phyloP scores from a whole-genome alignment of 495 filamentous ascomycete species.

The Podospora comata region DNA sequence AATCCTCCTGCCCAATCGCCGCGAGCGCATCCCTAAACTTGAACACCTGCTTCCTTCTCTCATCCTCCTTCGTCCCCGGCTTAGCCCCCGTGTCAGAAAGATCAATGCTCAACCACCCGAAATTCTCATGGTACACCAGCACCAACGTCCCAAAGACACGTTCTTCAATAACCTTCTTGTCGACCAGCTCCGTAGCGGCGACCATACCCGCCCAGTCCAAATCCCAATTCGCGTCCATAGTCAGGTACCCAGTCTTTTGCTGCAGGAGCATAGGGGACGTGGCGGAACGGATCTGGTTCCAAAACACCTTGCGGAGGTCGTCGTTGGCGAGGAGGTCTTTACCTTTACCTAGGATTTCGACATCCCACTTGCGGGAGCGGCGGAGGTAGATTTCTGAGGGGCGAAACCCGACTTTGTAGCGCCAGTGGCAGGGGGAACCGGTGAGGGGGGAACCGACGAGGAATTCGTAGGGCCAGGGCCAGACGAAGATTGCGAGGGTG shows the following conservation, averaged over 20 bases:
- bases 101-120: conserved; percentile 64
- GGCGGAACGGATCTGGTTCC: conserved; percentile 44
- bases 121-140: conserved; percentile 59
- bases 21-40: conserved; percentile 68
- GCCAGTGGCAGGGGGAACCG: conserved; percentile 63
- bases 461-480: conserved; percentile 75
- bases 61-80: conserved; percentile 52
- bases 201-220: conserved; percentile 77
- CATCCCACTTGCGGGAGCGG: conserved; percentile 59
- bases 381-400: conserved; percentile 73
- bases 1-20: conserved; percentile 70
- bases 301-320: conserved; percentile 30
- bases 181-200: conserved; percentile 60
- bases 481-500: conserved; percentile 62
- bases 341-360: conserved; percentile 38
- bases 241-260: conserved; percentile 73
- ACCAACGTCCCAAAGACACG: conserved; percentile 64
- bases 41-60: conserved; percentile 60
- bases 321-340: conserved; percentile 14
- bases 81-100: conserved; percentile 36
- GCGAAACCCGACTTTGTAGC: conserved; percentile 64
- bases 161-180: conserved; percentile 51
- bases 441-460: conserved; percentile 53
- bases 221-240: conserved; percentile 77
- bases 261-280: conserved; percentile 58